Evolutionary conservation across 441 rosid genomes (phyloP), one percentile per base, ranked within the genome.

Genomic region (Populus tomentosa): DNA sequence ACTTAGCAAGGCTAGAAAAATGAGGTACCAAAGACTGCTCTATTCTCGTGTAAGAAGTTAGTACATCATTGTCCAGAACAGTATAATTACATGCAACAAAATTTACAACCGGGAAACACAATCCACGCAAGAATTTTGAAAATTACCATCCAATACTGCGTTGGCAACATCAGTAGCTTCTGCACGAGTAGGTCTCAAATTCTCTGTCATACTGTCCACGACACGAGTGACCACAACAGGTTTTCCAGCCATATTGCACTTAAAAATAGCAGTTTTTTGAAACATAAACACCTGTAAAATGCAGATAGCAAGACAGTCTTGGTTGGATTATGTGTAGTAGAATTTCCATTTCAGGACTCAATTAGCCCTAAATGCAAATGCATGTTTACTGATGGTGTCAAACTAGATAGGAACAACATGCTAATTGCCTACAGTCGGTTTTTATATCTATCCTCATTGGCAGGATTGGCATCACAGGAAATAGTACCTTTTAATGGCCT

Each of bases 151-250:
- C 82, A 94, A 87, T 72, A 94, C 93, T 70, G 98, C 98, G 88
- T 92, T 94, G 38, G 98, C 97, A 82, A 94, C 95, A 87, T 94
- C 98, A 14, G 97, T 92, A 38, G 98, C 98, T 83, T 94, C 97
- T 3, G 98, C 98, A 77, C 98, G 97, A 81, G 98, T 94, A 71
- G 97, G 98, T 76, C 98, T 87, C 81, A 94, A 84, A 84, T 94
- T 94, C 79, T 88, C 97, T 66, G 97, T 92, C 98, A 94, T 94
- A 84, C 97, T 92, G 88, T 94, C 98, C 71, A 92, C 97, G 78
- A 94, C 98, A 79, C 97, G 97, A 50, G 97, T 94, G 68, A 94
- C 86, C 53, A 94, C 98, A 0, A 97, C 98, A 72, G 97, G 98
- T 86, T 94, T 94, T 80, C 98, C 97, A 36, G 95, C 97, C 98